Evolutionary conservation across 352 stramenopile species (phyloP).

Genomic region (Pythium aquatile): DNA sequence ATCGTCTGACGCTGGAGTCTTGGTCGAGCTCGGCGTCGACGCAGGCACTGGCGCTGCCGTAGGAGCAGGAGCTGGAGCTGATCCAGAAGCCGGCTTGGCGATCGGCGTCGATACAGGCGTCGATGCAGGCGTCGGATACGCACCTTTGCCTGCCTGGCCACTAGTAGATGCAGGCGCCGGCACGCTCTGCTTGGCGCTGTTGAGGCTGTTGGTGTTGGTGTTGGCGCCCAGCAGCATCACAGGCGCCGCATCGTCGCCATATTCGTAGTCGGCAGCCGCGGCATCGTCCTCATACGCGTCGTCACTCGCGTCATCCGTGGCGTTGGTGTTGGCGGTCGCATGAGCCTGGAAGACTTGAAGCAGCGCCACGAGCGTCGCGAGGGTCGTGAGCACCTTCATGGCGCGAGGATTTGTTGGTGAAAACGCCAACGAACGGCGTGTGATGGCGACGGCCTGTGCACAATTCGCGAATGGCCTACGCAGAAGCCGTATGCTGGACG

Average conservation of each 20-base stretch:
- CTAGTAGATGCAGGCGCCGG: constrained; percentile 7
- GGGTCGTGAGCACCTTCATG: constrained; percentile 5
- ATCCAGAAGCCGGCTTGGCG: neutral
- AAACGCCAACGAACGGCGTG: neutral
- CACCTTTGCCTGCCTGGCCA: neutral
- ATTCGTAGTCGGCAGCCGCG: neutral
- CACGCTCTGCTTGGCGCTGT: constrained; percentile 7
- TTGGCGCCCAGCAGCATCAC: constrained; percentile 6
- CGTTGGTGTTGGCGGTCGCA: neutral
- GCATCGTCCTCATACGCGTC: neutral
- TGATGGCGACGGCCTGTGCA: neutral
- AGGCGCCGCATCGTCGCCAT: neutral
- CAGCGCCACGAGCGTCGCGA: neutral
- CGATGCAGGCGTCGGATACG: neutral
- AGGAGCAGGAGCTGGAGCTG: neutral
- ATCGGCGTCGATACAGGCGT: neutral
- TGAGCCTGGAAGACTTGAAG: constrained; percentile 5
- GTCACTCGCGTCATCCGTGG: neutral
- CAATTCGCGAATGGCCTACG: neutral
- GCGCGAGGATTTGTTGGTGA: neutral
- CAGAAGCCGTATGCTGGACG: constrained; percentile 1
- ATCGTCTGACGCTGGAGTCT: neutral
- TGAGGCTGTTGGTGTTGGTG: neutral
- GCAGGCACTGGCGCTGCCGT: neutral
- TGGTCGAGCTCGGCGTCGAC: neutral